A percentile compares a stretch with the other conserved stretches of the same genome.
Conservation (phyloP, 2,329 filamentous ascomycete species). For the Paracoccidioides brasiliensis region DNA sequence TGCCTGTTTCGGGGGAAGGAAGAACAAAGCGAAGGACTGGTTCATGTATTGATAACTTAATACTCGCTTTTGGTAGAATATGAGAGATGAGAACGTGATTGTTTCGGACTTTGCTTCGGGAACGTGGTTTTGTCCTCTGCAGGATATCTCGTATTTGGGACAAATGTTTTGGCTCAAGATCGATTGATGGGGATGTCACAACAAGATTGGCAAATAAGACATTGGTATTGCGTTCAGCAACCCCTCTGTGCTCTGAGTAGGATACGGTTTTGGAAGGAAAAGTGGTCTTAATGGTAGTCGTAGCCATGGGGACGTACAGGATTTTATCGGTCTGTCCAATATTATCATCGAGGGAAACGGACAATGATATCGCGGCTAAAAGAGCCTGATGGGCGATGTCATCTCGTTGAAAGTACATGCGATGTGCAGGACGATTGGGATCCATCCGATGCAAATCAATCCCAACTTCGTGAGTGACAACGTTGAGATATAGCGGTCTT, state of each 20-base stretch:
- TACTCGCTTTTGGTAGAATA: slow-evolving; percentile 82
- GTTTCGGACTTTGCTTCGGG: slow-evolving; percentile 32
- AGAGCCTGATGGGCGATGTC: slow-evolving; percentile 93
- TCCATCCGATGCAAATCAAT: slow-evolving; percentile 86
- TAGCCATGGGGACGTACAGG: slow-evolving; percentile 92
- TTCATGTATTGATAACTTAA: slow-evolving; percentile 94
- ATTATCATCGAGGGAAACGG: slow-evolving; percentile 83
- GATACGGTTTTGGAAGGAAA: slow-evolving; percentile 88
- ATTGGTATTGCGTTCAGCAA: slow-evolving; percentile 84
- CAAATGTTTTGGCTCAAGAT: slow-evolving; percentile 82
- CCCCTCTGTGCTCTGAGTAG: slow-evolving; percentile 56
- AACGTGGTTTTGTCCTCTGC: slow-evolving; percentile 40
- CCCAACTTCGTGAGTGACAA: slow-evolving; percentile 92
- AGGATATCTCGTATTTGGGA: slow-evolving; percentile 70
- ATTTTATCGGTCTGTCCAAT: slow-evolving; percentile 72
- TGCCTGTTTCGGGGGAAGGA: slow-evolving; percentile 53
- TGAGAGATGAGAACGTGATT: slow-evolving; percentile 64
- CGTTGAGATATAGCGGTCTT: slow-evolving; percentile 65
- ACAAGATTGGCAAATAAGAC: slow-evolving; percentile 94
- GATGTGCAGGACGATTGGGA: slow-evolving; percentile 81
- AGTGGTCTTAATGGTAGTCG: slow-evolving; percentile 86
- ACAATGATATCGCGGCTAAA: slow-evolving; percentile 81
- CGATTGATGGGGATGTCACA: slow-evolving; percentile 86
- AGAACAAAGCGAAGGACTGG: slow-evolving; percentile 83
- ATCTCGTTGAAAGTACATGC: slow-evolving; percentile 92